These are phyloP conservation scores for Tuber calosporum DNA, from an alignment of 495 filamentous ascomycete species.

Conservation along the genomic window DNA sequence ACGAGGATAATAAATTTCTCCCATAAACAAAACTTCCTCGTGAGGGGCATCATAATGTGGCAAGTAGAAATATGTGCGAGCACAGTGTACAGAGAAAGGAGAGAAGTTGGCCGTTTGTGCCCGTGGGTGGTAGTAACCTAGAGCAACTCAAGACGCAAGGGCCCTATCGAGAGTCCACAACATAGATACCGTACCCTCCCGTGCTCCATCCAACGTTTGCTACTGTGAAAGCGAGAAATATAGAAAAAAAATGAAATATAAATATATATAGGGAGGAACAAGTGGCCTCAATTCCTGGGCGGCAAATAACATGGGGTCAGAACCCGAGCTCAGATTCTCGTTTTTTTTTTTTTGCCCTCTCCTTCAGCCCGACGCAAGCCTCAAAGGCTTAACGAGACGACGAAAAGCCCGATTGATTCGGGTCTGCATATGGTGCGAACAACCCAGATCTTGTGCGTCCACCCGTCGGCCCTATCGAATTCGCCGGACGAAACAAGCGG, in stretches of 20 bases:
- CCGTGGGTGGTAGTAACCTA: background rate
- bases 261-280: background rate
- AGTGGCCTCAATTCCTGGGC: background rate
- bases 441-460: background rate
- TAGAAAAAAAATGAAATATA: background rate
- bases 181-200: background rate
- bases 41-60: background rate
- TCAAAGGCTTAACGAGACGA: background rate
- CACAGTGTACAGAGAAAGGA: background rate
- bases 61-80: background rate
- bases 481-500: background rate
- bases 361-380: background rate
- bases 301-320: background rate
- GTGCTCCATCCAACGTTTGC: background rate
- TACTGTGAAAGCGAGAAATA: background rate
- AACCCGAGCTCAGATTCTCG: background rate
- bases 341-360: background rate
- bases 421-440: background rate
- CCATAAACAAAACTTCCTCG: background rate
- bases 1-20: background rate
- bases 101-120: background rate
- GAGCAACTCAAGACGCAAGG: background rate
- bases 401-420: background rate
- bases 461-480: background rate
- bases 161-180: background rate